Conservation (phyloP, 345 rosid genomes). For the Arabidopsis suecica region DNA sequence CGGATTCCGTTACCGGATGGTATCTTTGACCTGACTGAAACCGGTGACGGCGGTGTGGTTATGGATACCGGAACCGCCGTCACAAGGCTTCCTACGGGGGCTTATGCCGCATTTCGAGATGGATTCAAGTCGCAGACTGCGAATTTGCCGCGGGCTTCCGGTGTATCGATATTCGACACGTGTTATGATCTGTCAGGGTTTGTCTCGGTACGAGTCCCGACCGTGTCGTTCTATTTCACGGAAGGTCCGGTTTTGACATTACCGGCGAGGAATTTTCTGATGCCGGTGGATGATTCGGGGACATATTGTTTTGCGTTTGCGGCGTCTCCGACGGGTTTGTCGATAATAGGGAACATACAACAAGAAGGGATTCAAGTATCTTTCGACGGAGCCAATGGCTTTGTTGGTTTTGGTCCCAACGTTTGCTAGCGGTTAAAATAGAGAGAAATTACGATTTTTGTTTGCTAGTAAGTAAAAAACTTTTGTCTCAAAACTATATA, state of each 20-base stretch:
- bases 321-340: slow-evolving; percentile 68
- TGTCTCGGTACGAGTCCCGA: slow-evolving; percentile 83
- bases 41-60: slow-evolving; percentile 86
- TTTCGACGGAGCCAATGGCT: slow-evolving; percentile 90
- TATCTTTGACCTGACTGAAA: slow-evolving; percentile 54
- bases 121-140: slow-evolving; percentile 65
- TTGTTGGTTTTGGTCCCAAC: slow-evolving; percentile 93
- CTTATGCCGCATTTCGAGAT: slow-evolving; percentile 75
- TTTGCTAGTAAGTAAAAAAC: slow-evolving; percentile 32
- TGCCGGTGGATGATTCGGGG: slow-evolving; percentile 84
- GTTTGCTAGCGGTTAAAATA: slow-evolving; percentile 57
- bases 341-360: slow-evolving; percentile 95
- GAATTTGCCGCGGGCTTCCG: slow-evolving; percentile 80
- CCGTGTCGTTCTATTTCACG: slow-evolving; percentile 82
- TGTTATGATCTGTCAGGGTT: slow-evolving; percentile 79
- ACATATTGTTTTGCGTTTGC: slow-evolving; percentile 96
- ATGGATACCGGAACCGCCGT: slow-evolving; percentile 99
- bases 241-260: slow-evolving; percentile 83
- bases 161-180: slow-evolving; percentile 89
- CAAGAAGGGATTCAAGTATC: slow-evolving; percentile 98
- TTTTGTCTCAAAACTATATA: slow-evolving; percentile 24
- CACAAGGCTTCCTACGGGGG: slow-evolving; percentile 72
- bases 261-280: slow-evolving; percentile 89
- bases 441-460: slow-evolving; percentile 25
- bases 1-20: slow-evolving; percentile 65